Evolutionary conservation across 2,329 filamentous ascomycete genomes (phyloP).

Genomic region (Scolecobasidium constrictum): DNA sequence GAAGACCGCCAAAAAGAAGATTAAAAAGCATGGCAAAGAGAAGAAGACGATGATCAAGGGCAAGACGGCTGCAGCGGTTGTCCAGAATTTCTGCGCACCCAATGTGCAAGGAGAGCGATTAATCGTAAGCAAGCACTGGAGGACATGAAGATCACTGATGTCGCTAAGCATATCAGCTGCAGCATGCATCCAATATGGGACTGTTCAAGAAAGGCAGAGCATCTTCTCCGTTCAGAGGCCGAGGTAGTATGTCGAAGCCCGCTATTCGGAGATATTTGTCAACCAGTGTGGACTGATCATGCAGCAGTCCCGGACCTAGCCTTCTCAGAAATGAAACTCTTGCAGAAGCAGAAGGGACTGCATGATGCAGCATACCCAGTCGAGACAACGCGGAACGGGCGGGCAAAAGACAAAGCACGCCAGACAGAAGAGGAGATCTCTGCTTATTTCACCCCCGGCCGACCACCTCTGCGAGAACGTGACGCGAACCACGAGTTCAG

Average conservation of each 20-base stretch:
- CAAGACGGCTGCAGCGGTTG: constrained; percentile 23
- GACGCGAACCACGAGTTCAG: too few species aligned
- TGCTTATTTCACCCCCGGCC: constrained; percentile 30
- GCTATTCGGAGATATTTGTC: background rate
- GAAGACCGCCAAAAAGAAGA: background rate
- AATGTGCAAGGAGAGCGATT: constrained; percentile 33
- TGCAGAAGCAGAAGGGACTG: constrained; percentile 26
- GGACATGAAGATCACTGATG: background rate
- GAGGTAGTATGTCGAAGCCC: constrained; percentile 26
- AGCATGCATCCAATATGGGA: constrained; percentile 28
- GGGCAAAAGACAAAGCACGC: constrained; percentile 21
- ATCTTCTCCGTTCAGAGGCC: constrained; percentile 32
- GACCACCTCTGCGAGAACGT: constrained; percentile 18
- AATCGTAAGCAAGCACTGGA: constrained; percentile 26
- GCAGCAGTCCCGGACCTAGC: constrained; percentile 39
- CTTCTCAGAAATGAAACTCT: constrained; percentile 40
- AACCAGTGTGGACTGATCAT: background rate
- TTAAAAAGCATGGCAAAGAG: constrained; percentile 19
- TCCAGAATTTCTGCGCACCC: constrained; percentile 34
- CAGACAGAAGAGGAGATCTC: constrained; percentile 32
- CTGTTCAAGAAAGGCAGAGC: constrained; percentile 39
- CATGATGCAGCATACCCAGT: constrained; percentile 16
- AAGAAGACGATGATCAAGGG: constrained; percentile 21
- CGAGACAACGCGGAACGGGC: constrained; percentile 18
- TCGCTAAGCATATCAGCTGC: constrained; percentile 25